Evolutionary conservation across 192 early-diverging fungal genomes (phyloP).

Genomic region (Diversispora eburnea): DNA sequence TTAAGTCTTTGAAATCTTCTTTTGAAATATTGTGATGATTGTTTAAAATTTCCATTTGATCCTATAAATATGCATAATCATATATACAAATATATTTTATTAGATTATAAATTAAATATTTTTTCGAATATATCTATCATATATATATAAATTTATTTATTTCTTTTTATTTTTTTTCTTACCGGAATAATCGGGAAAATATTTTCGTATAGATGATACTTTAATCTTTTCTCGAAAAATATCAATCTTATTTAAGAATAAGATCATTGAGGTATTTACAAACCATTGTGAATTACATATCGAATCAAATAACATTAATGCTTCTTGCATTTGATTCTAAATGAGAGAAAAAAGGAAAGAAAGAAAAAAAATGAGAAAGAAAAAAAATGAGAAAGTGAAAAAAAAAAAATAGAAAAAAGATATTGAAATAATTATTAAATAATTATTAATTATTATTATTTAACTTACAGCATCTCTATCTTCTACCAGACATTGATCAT

Average conservation of each 20-base stretch:
- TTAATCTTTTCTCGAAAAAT: constrained; percentile 88
- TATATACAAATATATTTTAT: too few relatives aligned
- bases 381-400: too few relatives aligned
- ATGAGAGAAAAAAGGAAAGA: too few relatives aligned
- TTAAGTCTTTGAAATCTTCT: constrained; percentile 76
- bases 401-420: too few relatives aligned
- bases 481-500: constrained; percentile 93
- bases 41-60: constrained; percentile 55
- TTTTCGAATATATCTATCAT: too few relatives aligned
- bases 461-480: constrained; percentile 81
- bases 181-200: constrained; percentile 84
- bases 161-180: neutral
- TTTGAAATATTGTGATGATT: constrained; percentile 73
- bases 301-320: constrained; percentile 92
- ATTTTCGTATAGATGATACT: constrained; percentile 77
- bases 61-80: neutral
- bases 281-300: constrained; percentile 99
- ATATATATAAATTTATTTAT: neutral
- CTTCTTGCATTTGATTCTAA: constrained; percentile 94
- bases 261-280: constrained; percentile 92
- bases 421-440: too few relatives aligned
- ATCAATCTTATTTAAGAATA: constrained; percentile 99
- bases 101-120: too few relatives aligned
- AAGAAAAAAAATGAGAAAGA: too few relatives aligned
- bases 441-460: too few relatives aligned